Evolutionary conservation across 108 stramenopile species (phyloP).

Genomic region (Ochromonas danica): DNA sequence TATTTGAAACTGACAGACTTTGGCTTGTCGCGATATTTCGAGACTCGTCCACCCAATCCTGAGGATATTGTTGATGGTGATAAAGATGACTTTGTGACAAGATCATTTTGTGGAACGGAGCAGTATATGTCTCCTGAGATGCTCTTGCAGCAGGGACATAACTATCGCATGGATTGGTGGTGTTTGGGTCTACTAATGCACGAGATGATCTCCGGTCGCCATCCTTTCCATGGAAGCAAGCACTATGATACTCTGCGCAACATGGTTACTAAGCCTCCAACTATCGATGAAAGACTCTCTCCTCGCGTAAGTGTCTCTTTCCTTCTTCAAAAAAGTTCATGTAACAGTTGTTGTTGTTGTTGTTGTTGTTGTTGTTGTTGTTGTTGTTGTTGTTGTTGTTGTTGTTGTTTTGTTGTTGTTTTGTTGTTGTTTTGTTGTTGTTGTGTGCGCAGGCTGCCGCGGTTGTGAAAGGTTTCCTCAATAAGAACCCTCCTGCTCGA

Average conservation of each 20-base stretch:
- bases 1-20: slow-evolving; percentile 47
- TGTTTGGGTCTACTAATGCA: slow-evolving; percentile 47
- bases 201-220: slow-evolving; percentile 50
- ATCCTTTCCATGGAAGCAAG: slow-evolving; percentile 51
- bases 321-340: slow-evolving; percentile 24
- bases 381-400: neutral
- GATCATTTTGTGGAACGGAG: slow-evolving; percentile 52
- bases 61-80: neutral
- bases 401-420: too few species aligned
- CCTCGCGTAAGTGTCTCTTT: slow-evolving; percentile 1
- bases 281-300: slow-evolving; percentile 26
- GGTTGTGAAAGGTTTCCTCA: neutral
- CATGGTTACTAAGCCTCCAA: slow-evolving; percentile 43
- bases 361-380: too few species aligned
- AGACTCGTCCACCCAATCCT: slow-evolving; percentile 21
- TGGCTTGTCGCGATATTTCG: slow-evolving; percentile 39
- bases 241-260: slow-evolving; percentile 49
- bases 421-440: too few species aligned
- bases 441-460: neutral
- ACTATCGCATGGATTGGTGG: slow-evolving; percentile 55
- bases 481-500: slow-evolving; percentile 22
- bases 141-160: slow-evolving; percentile 46
- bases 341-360: too few species aligned
- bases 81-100: neutral
- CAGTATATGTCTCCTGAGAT: slow-evolving; percentile 56